Base-by-base conservation (phyloP, 768 basidiomycete species). In the Phylloporus sp. region DNA sequence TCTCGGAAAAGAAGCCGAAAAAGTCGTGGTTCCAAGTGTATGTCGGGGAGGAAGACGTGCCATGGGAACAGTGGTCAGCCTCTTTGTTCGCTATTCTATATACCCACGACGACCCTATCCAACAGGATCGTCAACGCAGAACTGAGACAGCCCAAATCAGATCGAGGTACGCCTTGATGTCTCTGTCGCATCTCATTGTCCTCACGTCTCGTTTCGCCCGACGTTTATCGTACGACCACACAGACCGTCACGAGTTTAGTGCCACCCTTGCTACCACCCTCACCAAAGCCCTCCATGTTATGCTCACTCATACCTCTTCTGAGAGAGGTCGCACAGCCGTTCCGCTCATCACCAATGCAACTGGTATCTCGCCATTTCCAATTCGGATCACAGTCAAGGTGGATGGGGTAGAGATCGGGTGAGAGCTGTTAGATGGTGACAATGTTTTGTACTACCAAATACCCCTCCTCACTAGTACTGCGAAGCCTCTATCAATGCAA, bases 51-150 rank as follows among this genome's bases (percentile, higher is more conserved):
- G 89, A 91, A 60, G 86, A 90, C 21, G 79, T 90, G 13, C 80
- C 87, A 42, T 91, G 89, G 89, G 90, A 91, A 62, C 81, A 87
- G 66, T 91, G 89, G 89, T 87, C 11, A 6, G 71, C 55, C 21
- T 20, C 36, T 28, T 13, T n/a, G 28, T 38, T 32, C 24, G 31
- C 44, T 35, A 4, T 44, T 21, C 28, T 14, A 21, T 22, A 31
- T 26, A 11, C 11, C 6, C 20, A 18, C 9, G 24, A 40, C 13
- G 21, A 4, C 3, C 14, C 11, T 5, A 14, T 20, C 21, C 21
- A 18, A 27, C 59, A 90, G 89, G 88, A 69, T 82, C 13, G 80
- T 91, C 51, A 90, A 87, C 44, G 86, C 81, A 9, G 87, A 90
- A 67, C 69, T 90, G 13, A 78, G 80, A 41, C 88, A 89, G 55